A percentile compares a stretch with the other conserved stretches of the same genome.
phyloP scores from a whole-genome alignment of 495 filamentous ascomycete genomes.

The Immersiella caudata region DNA sequence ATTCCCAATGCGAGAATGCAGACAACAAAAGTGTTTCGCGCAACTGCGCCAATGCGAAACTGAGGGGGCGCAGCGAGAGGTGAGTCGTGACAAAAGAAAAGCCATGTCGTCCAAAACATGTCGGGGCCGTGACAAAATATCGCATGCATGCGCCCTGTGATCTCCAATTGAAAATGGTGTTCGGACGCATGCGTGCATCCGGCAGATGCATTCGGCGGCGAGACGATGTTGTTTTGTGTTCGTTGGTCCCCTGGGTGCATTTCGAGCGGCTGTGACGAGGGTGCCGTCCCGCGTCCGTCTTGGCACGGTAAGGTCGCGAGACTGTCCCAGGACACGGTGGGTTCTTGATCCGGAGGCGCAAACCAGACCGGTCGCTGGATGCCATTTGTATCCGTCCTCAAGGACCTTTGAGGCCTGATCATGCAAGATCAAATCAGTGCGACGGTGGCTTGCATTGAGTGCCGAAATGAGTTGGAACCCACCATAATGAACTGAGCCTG shows the following conservation, averaged over 20 bases:
- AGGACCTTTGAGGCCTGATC: not conserved
- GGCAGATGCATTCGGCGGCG: not conserved
- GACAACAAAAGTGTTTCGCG: not conserved
- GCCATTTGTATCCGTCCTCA: not conserved
- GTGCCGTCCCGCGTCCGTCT: not conserved
- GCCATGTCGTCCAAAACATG: not conserved
- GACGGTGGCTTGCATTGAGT: not conserved
- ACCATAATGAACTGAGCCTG: not conserved
- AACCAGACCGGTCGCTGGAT: not conserved
- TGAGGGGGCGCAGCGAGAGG: not conserved
- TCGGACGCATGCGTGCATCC: not conserved
- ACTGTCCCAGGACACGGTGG: not conserved
- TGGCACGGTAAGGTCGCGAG: not conserved
- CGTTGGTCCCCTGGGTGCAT: not conserved
- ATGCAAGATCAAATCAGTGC: not conserved
- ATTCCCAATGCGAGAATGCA: not conserved
- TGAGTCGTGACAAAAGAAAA: not conserved
- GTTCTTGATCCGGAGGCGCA: not conserved
- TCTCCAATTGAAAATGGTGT: not conserved
- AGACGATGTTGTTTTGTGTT: not conserved
- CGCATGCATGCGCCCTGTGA: not conserved
- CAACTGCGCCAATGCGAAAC: not conserved
- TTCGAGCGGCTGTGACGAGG: not conserved
- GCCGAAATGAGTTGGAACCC: slow-evolving; percentile 4
- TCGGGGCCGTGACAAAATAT: not conserved